A percentile compares a stretch with the other conserved stretches of the same genome.
Evolutionary conservation across 805 yeast species (phyloP).

Genomic region (Wickerhamomyces rabaulensis): DNA sequence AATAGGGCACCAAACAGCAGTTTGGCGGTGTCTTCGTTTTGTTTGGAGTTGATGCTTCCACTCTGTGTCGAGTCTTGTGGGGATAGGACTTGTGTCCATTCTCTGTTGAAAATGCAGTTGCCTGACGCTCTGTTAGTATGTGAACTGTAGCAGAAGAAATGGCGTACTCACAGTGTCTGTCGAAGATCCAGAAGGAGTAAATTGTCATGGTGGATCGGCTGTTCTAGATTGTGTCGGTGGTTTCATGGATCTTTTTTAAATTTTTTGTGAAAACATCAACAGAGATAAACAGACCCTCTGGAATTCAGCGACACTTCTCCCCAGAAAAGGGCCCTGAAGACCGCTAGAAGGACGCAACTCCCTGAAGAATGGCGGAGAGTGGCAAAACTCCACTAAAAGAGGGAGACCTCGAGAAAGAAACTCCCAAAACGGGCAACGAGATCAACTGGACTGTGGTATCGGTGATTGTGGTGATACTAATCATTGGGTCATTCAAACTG

Average conservation of each 20-base stretch:
- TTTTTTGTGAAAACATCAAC: slow-evolving; percentile 27
- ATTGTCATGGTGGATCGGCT: slow-evolving; percentile 45
- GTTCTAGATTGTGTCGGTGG: not conserved
- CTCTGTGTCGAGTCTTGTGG: slow-evolving; percentile 12
- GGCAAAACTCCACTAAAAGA: not conserved
- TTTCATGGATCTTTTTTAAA: not conserved
- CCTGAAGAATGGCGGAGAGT: not conserved
- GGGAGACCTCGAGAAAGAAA: not conserved
- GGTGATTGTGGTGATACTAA: slow-evolving; percentile 4
- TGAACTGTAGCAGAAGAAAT: too few species aligned
- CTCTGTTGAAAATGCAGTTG: slow-evolving; percentile 77
- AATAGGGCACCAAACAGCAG: slow-evolving; percentile 80
- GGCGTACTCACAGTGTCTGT: slow-evolving; percentile 67
- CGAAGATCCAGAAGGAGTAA: slow-evolving; percentile 85
- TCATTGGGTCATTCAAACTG: not conserved
- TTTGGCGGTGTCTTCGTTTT: slow-evolving; percentile 68
- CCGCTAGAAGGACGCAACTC: too few species aligned
- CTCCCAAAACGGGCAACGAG: not conserved
- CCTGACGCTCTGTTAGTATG: slow-evolving; percentile 24
- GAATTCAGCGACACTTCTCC: not conserved
- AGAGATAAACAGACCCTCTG: slow-evolving; percentile 45
- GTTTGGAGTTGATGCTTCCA: slow-evolving; percentile 45
- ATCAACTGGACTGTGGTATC: not conserved
- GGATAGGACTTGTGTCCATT: slow-evolving; percentile 43
- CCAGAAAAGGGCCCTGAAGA: not conserved